phyloP scores from a whole-genome alignment of 164 flowering plant species.

The Chimonanthus salicifolius region DNA sequence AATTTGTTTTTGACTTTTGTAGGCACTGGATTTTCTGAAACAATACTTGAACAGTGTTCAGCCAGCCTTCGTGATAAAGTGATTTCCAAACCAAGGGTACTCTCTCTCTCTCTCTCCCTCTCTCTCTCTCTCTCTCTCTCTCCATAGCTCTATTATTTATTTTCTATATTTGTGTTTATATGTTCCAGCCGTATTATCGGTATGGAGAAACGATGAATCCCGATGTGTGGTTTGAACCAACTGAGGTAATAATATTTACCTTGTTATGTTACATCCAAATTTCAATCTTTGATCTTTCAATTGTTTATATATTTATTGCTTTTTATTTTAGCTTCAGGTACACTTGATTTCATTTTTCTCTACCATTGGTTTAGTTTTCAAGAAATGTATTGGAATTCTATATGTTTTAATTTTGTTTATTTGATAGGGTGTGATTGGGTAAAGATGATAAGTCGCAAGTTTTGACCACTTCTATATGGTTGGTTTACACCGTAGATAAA shows the following conservation, averaged over 20 bases:
- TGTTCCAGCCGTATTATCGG: slow-evolving; percentile 70
- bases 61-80: slow-evolving; percentile 76
- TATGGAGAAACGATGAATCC: slow-evolving; percentile 66
- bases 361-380: too few species aligned
- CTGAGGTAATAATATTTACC: slow-evolving; percentile 50
- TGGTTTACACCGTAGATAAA: too few species aligned
- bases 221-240: slow-evolving; percentile 97
- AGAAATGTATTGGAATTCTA: too few species aligned
- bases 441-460: too few species aligned
- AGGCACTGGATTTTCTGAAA: slow-evolving; percentile 98
- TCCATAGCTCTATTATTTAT: not conserved
- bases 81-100: slow-evolving; percentile 69
- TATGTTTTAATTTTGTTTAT: too few species aligned
- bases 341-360: too few species aligned
- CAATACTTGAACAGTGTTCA: slow-evolving; percentile 83
- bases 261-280: not conserved
- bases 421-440: too few species aligned
- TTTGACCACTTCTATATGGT: too few species aligned
- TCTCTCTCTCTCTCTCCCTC: not conserved
- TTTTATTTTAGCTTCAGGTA: too few species aligned
- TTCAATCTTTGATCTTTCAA: too few species aligned
- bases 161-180: not conserved
- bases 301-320: too few species aligned
- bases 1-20: slow-evolving; percentile 4
- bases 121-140: not conserved